phyloP scores from a whole-genome alignment of 306 rosid species.

The Carpinus fangiana region DNA sequence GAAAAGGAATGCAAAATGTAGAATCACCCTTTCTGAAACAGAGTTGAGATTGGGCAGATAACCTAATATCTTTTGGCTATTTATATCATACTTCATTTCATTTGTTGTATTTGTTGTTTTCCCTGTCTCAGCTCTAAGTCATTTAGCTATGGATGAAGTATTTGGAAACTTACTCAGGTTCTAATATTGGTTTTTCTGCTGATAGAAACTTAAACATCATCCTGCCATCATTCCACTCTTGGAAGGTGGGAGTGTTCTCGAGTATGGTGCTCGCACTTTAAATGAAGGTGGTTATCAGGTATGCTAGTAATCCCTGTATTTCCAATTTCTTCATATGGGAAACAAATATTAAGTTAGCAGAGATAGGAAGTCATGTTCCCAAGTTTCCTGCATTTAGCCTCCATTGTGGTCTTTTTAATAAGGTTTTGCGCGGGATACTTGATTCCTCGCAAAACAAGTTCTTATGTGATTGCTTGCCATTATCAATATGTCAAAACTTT shows the following conservation, averaged over 20 bases:
- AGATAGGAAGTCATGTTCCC: constrained; percentile 8
- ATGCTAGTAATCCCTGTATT: constrained; percentile 10
- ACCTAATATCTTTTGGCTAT: constrained; percentile 9
- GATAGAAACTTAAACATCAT: constrained; percentile 83
- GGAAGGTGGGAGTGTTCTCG: constrained; percentile 86
- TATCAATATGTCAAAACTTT: constrained; percentile 16
- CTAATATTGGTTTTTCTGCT: constrained; percentile 14
- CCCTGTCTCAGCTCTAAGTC: constrained; percentile 7
- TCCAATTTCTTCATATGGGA: constrained; percentile 15
- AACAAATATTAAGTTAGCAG: constrained; percentile 11
- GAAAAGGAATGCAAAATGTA: neutral
- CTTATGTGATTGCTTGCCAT: constrained; percentile 25
- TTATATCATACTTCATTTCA: constrained; percentile 20
- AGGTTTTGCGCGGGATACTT: constrained; percentile 2
- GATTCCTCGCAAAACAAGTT: constrained; percentile 14
- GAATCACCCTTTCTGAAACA: neutral
- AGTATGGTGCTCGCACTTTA: constrained; percentile 94
- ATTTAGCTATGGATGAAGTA: neutral
- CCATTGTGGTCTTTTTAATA: constrained; percentile 13
- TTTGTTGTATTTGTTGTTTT: constrained; percentile 14
- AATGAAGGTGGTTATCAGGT: constrained; percentile 99
- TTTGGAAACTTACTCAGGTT: constrained; percentile 14
- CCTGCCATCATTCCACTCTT: constrained; percentile 76
- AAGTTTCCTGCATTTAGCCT: constrained; percentile 12
- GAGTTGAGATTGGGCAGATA: constrained; percentile 14